These are phyloP conservation scores for Globisporangium radiosum DNA, from an alignment of 352 stramenopile species.

Conservation along the genomic window DNA sequence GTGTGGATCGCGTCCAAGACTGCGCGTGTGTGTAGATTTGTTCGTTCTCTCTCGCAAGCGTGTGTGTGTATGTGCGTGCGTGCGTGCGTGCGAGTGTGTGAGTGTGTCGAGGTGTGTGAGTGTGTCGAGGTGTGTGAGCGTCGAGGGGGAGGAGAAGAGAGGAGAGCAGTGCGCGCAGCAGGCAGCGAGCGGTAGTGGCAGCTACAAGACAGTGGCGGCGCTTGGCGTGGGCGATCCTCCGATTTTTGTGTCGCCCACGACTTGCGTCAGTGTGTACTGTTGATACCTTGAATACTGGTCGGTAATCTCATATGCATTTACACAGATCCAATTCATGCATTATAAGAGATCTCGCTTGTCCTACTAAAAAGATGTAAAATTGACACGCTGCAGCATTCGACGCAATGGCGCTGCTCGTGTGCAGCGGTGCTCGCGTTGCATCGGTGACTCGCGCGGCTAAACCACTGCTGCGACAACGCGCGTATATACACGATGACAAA, in stretches of 20 bases:
- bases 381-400: neutral
- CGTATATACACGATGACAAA: neutral
- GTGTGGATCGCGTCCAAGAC: neutral
- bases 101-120: neutral
- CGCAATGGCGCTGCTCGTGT: neutral
- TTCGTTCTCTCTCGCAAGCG: neutral
- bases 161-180: no score
- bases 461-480: neutral
- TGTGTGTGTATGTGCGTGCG: neutral
- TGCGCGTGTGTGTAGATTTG: neutral
- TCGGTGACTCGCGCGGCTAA: no score
- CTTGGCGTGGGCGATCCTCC: neutral
- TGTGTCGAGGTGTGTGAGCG: neutral
- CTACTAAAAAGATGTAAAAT: neutral
- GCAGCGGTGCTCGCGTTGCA: neutral
- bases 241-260: neutral
- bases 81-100: neutral
- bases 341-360: no score
- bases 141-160: neutral
- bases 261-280: neutral
- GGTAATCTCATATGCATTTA: no score
- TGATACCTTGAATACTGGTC: no score
- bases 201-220: neutral
- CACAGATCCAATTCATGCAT: no score
- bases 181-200: no score